Conservation (phyloP, 169 alveolate species). For the Plasmodium malariae region DNA sequence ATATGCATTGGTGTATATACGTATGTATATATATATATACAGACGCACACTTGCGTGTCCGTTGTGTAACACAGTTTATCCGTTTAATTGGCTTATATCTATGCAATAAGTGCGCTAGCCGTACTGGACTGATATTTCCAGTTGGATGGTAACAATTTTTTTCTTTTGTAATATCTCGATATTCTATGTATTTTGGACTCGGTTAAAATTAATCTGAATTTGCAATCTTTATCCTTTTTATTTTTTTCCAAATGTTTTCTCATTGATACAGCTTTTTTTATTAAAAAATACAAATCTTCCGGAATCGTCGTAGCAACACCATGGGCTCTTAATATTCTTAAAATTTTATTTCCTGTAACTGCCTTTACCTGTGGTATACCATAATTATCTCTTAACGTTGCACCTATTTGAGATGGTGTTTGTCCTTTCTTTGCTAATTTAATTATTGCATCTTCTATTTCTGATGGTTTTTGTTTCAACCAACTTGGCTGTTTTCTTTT, state of each 20-base stretch:
- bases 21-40: too few species aligned
- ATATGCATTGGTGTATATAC: background rate
- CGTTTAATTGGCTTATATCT: constrained; percentile 24
- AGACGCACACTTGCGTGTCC: background rate
- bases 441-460: constrained; percentile 94
- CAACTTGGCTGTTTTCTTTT: constrained; percentile 98
- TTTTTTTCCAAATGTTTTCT: constrained; percentile 98
- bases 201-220: constrained; percentile 96
- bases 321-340: constrained; percentile 96
- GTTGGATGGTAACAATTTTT: constrained; percentile 97
- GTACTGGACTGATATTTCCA: constrained; percentile 97
- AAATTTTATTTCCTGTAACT: constrained; percentile 97
- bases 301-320: constrained; percentile 99
- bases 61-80: background rate
- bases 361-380: constrained; percentile 98
- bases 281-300: constrained; percentile 98
- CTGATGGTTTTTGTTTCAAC: constrained; percentile 95
- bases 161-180: constrained; percentile 97
- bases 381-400: constrained; percentile 96
- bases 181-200: constrained; percentile 99
- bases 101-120: constrained; percentile 91
- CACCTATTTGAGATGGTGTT: constrained; percentile 99
- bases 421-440: constrained; percentile 99
- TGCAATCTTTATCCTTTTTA: constrained; percentile 97
- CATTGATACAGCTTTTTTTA: constrained; percentile 98